Evolutionary conservation across 768 basidiomycete species (phyloP), one percentile per base, ranked within the genome.

Genomic region (Serpula lacrymans): DNA sequence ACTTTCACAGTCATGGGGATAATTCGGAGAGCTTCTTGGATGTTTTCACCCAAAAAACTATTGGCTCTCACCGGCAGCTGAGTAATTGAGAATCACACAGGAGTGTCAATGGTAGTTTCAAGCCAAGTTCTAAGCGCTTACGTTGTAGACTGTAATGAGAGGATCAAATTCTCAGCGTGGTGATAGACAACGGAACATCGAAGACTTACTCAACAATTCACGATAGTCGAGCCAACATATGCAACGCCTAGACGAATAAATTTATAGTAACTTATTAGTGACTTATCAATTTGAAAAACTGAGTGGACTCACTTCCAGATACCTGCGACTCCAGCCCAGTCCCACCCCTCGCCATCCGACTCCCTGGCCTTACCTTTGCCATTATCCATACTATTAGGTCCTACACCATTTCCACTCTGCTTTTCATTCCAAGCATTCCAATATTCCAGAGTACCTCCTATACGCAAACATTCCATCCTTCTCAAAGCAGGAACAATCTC

Each of bases 201-300:
- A 22, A 3, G 3, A 63, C 77, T 54, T 48, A 78, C 78, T 51
- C 6, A 80, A 52, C 3, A 80, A 47, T 41, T 79, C 75, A 27
- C 67, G 65, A 49, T 80, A 80, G 47, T 78, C 76, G 56, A 80
- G 60, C 77, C 77, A 80, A 43, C 73, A 80, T 5, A 80, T 68
- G 35, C 72, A 71, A 10, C 78, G 74, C 43, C 77, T 79, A 46
- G 24, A 24, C 11, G 12, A n/a, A n/a, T n/a, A n/a, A n/a, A n/a
- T n/a, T n/a, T n/a, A n/a, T n/a, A n/a, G n/a, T n/a, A n/a, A n/a
- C n/a, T n/a, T n/a, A n/a, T n/a, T n/a, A n/a, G n/a, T n/a, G n/a
- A 14, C n/a, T 18, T 31, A 35, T 43, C 28, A 24, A n/a, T 11
- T 12, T 9, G 14, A 9, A 18, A 3, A 28, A 3, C 6, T 22